phyloP scores from a whole-genome alignment of 345 rosid genomes.

The Lepidium aucheri region DNA sequence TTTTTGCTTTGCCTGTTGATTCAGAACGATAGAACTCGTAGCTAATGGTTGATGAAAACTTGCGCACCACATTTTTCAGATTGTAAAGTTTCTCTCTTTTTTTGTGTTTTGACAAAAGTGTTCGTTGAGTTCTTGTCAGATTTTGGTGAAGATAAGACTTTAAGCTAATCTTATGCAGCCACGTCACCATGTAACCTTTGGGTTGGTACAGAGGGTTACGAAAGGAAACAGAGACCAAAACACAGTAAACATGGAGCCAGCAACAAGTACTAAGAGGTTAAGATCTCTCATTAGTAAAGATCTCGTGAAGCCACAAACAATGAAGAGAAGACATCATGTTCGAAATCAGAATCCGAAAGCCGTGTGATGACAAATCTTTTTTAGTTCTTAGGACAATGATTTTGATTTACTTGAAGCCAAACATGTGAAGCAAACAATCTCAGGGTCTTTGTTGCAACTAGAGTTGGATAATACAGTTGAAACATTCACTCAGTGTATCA shows the following conservation, averaged over 20 bases:
- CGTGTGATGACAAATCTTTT: too few species aligned
- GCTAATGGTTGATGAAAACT: not conserved
- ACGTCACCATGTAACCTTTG: not conserved
- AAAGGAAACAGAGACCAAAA: too few species aligned
- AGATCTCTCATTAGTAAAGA: too few species aligned
- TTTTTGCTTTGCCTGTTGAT: not conserved
- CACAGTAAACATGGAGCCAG: too few species aligned
- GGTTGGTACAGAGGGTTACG: too few species aligned
- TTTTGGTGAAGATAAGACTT: slow-evolving; percentile 5
- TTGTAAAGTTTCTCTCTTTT: not conserved
- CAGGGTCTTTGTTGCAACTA: not conserved
- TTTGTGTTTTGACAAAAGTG: not conserved
- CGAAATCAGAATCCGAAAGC: too few species aligned
- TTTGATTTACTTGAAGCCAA: too few species aligned
- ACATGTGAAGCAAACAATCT: too few species aligned
- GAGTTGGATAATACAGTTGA: not conserved
- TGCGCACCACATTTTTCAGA: slow-evolving; percentile 13
- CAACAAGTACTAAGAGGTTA: too few species aligned
- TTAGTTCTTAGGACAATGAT: too few species aligned
- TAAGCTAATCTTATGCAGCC: not conserved
- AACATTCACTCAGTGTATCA: not conserved
- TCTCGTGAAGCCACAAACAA: too few species aligned
- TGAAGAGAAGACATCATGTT: too few species aligned
- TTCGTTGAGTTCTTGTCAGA: not conserved
- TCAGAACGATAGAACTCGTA: not conserved